These are phyloP conservation scores for Myochromella boudieri DNA, from an alignment of 768 basidiomycete genomes.

Conservation along the genomic window DNA sequence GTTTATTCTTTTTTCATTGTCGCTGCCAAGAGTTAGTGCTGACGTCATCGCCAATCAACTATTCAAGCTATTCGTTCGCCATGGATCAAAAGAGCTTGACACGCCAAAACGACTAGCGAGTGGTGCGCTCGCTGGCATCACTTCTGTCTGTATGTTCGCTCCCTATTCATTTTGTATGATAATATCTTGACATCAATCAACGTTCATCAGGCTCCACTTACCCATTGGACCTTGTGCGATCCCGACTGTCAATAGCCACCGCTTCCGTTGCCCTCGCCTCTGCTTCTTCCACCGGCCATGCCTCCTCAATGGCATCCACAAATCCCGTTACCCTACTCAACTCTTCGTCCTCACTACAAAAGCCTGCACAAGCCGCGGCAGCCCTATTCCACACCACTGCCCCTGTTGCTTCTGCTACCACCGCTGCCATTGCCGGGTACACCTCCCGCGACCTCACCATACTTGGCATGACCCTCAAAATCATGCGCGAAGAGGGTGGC, in stretches of 20 bases:
- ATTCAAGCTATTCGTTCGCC: constrained; percentile 65
- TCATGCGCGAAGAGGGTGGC: constrained; percentile 92
- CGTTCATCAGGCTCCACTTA: constrained; percentile 69
- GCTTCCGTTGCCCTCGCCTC: constrained; percentile 60
- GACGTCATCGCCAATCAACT: constrained; percentile 27
- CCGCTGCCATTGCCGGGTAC: constrained; percentile 25
- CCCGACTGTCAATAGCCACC: constrained; percentile 90
- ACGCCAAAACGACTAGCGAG: constrained; percentile 84
- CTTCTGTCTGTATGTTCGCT: constrained; percentile 79
- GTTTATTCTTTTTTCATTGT: constrained; percentile 8
- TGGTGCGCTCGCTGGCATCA: constrained; percentile 91
- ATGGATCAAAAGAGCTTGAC: constrained; percentile 76
- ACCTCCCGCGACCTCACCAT: constrained; percentile 64
- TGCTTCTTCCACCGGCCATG: constrained; percentile 8
- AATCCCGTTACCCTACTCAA: constrained; percentile 27
- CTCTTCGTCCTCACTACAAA: constrained; percentile 18
- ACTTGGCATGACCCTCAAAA: constrained; percentile 86
- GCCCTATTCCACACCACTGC: constrained; percentile 62
- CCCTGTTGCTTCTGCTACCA: constrained; percentile 17
- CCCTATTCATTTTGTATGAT: constrained; percentile 8
- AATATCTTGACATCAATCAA: neutral
- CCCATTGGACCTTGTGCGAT: constrained; percentile 91
- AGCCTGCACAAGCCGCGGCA: constrained; percentile 31
- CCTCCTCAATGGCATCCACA: constrained; percentile 18
- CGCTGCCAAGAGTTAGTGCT: constrained; percentile 11